These are phyloP conservation scores for Prunus kanzakura DNA, from an alignment of 306 rosid species.

Conservation along the genomic window DNA sequence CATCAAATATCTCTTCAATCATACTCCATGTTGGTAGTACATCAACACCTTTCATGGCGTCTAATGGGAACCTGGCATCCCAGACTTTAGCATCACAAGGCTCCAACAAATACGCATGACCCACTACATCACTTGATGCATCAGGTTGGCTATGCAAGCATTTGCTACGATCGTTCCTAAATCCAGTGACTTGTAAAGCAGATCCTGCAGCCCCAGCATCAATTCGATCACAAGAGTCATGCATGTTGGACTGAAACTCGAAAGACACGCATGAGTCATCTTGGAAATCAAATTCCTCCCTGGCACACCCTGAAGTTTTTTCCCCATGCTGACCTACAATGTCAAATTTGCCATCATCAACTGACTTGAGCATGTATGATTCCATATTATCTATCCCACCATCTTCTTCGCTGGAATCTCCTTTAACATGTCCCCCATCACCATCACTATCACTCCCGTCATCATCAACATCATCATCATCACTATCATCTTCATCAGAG, in stretches of 20 bases:
- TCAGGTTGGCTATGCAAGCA: constrained; percentile 22
- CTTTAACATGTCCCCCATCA: constrained; percentile 14
- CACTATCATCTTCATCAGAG: constrained; percentile 39
- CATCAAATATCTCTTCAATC: constrained; percentile 53
- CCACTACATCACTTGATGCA: constrained; percentile 22
- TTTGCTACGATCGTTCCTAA: constrained; percentile 26
- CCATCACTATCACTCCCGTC: constrained; percentile 15
- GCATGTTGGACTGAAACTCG: constrained; percentile 25
- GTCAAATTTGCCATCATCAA: constrained; percentile 18
- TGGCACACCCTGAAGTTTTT: constrained; percentile 18
- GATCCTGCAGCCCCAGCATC: constrained; percentile 19
- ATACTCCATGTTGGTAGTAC: constrained; percentile 50
- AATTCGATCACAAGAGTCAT: constrained; percentile 20
- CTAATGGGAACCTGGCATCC: constrained; percentile 33
- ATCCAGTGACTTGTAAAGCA: constrained; percentile 26
- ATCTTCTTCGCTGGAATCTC: constrained; percentile 12
- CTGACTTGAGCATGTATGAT: constrained; percentile 13
- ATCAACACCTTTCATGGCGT: constrained; percentile 35
- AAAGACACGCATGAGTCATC: constrained; percentile 48
- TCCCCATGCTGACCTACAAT: constrained; percentile 11
- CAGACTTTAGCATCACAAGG: constrained; percentile 45
- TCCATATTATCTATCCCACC: constrained; percentile 15
- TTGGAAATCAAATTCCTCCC: constrained; percentile 24
- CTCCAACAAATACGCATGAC: constrained; percentile 36
- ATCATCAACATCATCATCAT: constrained; percentile 10